A percentile compares a stretch with the other conserved stretches of the same genome.
Evolutionary conservation across 805 yeast genomes (phyloP).

Genomic region (Cyberlindnera euphorbiiphila): DNA sequence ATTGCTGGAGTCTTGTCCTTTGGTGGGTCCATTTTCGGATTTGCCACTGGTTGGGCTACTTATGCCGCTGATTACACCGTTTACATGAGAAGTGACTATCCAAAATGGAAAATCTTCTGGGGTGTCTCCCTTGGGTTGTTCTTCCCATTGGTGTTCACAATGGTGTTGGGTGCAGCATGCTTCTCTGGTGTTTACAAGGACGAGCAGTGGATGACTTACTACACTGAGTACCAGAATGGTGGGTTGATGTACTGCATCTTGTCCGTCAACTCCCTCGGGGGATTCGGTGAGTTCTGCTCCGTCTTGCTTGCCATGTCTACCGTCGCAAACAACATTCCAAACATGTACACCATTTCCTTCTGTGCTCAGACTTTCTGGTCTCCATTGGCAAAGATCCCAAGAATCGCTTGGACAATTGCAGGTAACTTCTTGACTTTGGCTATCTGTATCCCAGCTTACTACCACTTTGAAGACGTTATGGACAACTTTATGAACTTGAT

Average conservation of each 20-base stretch:
- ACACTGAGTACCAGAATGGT: conserved; percentile 59
- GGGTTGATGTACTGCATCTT: conserved; percentile 79
- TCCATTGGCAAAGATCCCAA: conserved; percentile 68
- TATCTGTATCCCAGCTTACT: conserved; percentile 85
- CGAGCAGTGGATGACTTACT: conserved; percentile 44
- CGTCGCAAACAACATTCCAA: conserved; percentile 88
- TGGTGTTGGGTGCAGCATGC: conserved; percentile 84
- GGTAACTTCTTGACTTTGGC: conserved; percentile 80
- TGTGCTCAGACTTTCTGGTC: conserved; percentile 85
- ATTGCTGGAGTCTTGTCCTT: conserved; percentile 77
- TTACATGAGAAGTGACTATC: conserved; percentile 69
- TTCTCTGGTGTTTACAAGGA: conserved; percentile 58
- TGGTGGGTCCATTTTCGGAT: conserved; percentile 82
- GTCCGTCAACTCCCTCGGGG: conserved; percentile 76
- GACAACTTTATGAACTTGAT: conserved; percentile 86
- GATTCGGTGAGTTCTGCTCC: conserved; percentile 86
- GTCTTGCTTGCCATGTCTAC: conserved; percentile 83
- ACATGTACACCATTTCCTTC: conserved; percentile 86
- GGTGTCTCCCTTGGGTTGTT: conserved; percentile 61
- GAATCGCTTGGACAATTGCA: conserved; percentile 74
- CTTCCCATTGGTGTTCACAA: conserved; percentile 65
- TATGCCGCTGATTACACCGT: conserved; percentile 91
- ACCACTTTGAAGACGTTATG: conserved; percentile 69
- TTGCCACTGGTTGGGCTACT: conserved; percentile 93
- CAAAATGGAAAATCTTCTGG: conserved; percentile 55